Evolutionary conservation across 2,329 filamentous ascomycete species (phyloP), one percentile per base, ranked within the genome.

Genomic region (Penicillium frequentans): DNA sequence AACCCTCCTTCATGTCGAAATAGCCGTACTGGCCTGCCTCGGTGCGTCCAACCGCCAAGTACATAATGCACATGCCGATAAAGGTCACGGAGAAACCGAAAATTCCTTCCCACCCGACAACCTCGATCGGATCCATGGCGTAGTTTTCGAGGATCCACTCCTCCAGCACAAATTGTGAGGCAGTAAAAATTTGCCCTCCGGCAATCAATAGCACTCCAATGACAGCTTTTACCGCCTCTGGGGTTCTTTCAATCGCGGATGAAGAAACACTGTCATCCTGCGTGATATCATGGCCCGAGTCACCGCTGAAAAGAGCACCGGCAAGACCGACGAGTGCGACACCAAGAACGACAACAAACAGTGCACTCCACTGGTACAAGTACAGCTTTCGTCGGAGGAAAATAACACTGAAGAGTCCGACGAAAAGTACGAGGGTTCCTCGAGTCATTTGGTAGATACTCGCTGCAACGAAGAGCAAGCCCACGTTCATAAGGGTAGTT

Each of bases 361-460:
- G 84, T 6, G 91, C 90, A 56, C 90, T 79, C 95, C 95, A 99
- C 74, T 99, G 95, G 79, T 93, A 97, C n/a, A 90, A 72, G 59
- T 87, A 85, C 33, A 99, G 82, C 65, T 86, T 88, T 48, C 91
- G 86, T 68, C 86, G 88, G 56, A 99, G 81, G 74, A 99, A 98
- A 13, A 96, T 69, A 27, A 99, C 93, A 69, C 92, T 96, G 78
- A 99, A 97, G 0, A 98, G 79, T 0, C 95, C 95, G 21, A 99
- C 95, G 67, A 99, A 99, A 7, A 99, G 82, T 3, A 99, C 93
- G 43, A 99, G 82, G 0, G 95, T 95, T 9, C 95, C 95, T 57
- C 95, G 84, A 1, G 93, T 98, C 95, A 99, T 99, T 78, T 99
- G 95, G 77, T 97, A 99, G 70, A 99, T 97, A 59, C 91, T 96